phyloP scores from a whole-genome alignment of 306 rosid species.

The Chamaecrista fasciculata region DNA sequence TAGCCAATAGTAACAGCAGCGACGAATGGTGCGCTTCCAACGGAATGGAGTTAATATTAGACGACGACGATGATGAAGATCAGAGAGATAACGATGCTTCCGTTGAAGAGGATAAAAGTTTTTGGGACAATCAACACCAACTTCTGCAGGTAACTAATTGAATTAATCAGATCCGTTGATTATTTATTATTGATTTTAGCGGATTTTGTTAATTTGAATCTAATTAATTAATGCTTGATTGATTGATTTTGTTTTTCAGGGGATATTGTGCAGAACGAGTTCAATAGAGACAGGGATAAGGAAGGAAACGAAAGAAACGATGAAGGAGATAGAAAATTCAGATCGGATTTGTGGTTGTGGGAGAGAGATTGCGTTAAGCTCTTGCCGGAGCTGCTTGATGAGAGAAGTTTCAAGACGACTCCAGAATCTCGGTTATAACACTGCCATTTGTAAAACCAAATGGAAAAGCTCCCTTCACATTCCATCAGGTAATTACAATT shows the following conservation, averaged over 20 bases:
- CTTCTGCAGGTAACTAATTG: conserved; percentile 51
- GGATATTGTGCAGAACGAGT: conserved; percentile 47
- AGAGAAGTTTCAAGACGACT: conserved; percentile 56
- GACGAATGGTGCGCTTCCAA: conserved; percentile 28
- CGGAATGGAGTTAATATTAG: conserved; percentile 29
- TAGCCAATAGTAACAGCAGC: conserved; percentile 29
- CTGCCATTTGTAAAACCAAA: conserved; percentile 75
- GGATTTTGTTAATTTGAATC: too few relatives aligned
- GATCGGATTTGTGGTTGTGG: conserved; percentile 56
- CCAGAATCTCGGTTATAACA: conserved; percentile 45
- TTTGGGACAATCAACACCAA: conserved; percentile 75
- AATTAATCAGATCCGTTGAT: too few relatives aligned
- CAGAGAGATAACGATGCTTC: not conserved
- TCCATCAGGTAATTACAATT: conserved; percentile 56
- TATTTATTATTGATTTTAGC: too few relatives aligned
- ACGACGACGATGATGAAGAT: conserved; percentile 38
- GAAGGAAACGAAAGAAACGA: conserved; percentile 47
- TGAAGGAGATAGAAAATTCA: conserved; percentile 37
- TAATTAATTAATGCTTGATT: too few relatives aligned
- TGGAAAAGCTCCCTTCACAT: conserved; percentile 60
- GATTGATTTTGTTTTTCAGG: conserved; percentile 29
- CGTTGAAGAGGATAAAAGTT: conserved; percentile 38
- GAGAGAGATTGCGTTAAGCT: conserved; percentile 28
- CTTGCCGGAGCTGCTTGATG: conserved; percentile 61
- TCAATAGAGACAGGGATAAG: conserved; percentile 57